Percentiles rank a stretch among this genome's conserved stretches.
Evolutionary conservation across 805 yeast genomes (phyloP).

Genomic region (Ogataea henricii): DNA sequence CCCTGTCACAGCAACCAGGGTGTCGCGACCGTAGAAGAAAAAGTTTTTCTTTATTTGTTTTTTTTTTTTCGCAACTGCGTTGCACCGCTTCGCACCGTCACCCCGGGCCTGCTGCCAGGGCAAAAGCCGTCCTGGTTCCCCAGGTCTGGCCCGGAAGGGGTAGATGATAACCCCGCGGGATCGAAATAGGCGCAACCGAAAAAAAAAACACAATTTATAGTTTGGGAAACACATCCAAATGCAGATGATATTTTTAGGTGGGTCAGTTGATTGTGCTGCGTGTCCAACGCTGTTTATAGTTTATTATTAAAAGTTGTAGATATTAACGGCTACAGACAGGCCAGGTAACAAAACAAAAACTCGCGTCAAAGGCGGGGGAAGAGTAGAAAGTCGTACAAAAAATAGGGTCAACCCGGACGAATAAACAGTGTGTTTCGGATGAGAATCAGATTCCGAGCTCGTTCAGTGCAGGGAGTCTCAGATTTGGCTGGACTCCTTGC

Average conservation of each 20-base stretch:
- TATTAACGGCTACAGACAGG: conserved; percentile 3
- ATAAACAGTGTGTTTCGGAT: not conserved
- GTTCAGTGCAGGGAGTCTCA: conserved; percentile 28
- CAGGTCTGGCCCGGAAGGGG: not conserved
- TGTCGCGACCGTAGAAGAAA: not conserved
- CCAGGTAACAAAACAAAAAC: not conserved
- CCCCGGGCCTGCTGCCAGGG: not conserved
- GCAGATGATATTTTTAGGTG: not conserved
- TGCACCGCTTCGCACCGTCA: not conserved
- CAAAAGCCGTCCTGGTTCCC: not conserved
- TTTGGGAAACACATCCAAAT: not conserved
- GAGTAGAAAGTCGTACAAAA: not conserved
- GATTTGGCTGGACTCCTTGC: conserved; percentile 5
- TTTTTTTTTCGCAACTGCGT: not conserved
- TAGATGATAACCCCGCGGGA: not conserved
- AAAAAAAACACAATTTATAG: too few relatives aligned
- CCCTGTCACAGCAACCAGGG: not conserved
- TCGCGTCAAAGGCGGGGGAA: not conserved
- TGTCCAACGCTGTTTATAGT: not conserved
- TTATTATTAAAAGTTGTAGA: not conserved
- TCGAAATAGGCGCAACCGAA: not conserved
- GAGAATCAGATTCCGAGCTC: conserved; percentile 23
- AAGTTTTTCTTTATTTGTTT: not conserved
- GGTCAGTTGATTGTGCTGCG: not conserved
- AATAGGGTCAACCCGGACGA: not conserved